Evolutionary conservation across 192 early-diverging fungal species (phyloP).

Genomic region (Linnemannia zychae): DNA sequence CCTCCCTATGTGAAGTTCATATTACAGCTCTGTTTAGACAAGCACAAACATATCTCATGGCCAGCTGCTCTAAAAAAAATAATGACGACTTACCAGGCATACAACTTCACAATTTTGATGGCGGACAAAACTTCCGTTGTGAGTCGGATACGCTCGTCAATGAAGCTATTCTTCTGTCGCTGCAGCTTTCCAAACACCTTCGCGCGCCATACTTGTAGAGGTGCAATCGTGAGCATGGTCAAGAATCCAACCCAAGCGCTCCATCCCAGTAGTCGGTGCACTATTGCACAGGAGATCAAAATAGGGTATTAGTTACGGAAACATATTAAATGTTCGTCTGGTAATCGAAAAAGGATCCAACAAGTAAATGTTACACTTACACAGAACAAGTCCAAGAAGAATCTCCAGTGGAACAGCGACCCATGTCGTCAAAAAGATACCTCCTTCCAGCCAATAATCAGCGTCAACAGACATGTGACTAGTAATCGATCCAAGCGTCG

Average conservation of each 20-base stretch:
- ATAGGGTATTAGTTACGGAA: neutral
- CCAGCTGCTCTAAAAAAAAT: too few species aligned
- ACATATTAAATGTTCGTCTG: neutral
- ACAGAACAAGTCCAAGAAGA: conserved; percentile 27
- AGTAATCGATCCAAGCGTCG: conserved; percentile 34
- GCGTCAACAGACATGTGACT: conserved; percentile 47
- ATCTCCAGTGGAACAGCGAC: conserved; percentile 37
- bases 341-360: neutral
- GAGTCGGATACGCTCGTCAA: conserved; percentile 54
- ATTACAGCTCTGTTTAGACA: neutral
- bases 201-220: conserved; percentile 41
- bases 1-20: neutral
- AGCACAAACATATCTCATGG: neutral
- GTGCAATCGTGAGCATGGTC: conserved; percentile 25
- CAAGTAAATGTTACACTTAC: conserved; percentile 8
- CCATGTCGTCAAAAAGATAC: conserved; percentile 25
- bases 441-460: conserved; percentile 7
- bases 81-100: conserved; percentile 29
- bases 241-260: conserved; percentile 22
- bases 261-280: conserved; percentile 47
- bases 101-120: conserved; percentile 59
- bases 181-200: conserved; percentile 26
- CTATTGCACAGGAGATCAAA: neutral
- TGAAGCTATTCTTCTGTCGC: conserved; percentile 24
- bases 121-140: conserved; percentile 52